A percentile compares a stretch with the other conserved stretches of the same genome.
Conservation (phyloP, 108 stramenopile species). For the Pseudonitzschia multiseries region DNA sequence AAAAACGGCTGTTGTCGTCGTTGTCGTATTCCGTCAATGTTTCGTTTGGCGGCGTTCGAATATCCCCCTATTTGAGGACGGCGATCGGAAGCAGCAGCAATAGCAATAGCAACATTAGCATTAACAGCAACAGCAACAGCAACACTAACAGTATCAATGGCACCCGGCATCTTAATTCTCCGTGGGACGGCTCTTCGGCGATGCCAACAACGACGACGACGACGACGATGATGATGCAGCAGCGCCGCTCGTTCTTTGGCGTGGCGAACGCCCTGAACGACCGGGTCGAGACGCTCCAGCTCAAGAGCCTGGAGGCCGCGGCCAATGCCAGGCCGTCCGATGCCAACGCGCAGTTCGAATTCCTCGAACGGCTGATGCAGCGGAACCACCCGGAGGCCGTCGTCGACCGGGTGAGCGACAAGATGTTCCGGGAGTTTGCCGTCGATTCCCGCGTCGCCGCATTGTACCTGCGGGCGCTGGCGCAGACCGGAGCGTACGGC, state of each 20-base stretch:
- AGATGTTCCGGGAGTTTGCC: constrained; percentile 52
- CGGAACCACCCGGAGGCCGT: constrained; percentile 65
- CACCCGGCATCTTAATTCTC: too few species aligned
- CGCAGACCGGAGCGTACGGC: constrained; percentile 33
- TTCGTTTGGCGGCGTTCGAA: background rate
- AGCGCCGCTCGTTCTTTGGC: constrained; percentile 39
- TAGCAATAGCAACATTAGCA: background rate
- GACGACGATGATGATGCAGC: too few species aligned
- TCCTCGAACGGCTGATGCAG: constrained; percentile 56
- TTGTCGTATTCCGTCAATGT: background rate
- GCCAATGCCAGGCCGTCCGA: constrained; percentile 70
- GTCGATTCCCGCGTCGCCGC: constrained; percentile 60
- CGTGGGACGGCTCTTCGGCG: too few species aligned
- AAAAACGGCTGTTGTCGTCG: constrained; percentile 14
- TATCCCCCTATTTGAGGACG: background rate
- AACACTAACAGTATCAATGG: background rate
- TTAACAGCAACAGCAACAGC: background rate
- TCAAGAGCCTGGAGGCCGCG: constrained; percentile 75
- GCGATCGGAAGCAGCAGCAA: background rate
- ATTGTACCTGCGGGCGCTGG: constrained; percentile 64
- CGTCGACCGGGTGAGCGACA: constrained; percentile 64
- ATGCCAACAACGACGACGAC: too few species aligned
- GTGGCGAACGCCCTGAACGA: constrained; percentile 20
- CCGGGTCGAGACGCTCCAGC: constrained; percentile 40
- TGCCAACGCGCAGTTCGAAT: constrained; percentile 63